Evolutionary conservation across 2,329 filamentous ascomycete genomes (phyloP).

Genomic region (Aspergillus pseudonomiae): DNA sequence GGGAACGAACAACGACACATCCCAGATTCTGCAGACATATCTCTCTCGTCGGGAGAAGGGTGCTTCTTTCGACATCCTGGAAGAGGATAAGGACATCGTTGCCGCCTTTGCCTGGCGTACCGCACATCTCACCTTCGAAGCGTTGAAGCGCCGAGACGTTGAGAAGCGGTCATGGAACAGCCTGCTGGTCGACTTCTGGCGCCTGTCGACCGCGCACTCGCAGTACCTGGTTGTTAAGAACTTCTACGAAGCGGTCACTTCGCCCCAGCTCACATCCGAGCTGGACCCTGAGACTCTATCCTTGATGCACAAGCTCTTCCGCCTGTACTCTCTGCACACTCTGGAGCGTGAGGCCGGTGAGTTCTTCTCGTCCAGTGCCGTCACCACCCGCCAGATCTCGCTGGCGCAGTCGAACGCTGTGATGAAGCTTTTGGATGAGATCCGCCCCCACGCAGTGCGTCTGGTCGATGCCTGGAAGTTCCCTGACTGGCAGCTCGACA

Average conservation of each 20-base stretch:
- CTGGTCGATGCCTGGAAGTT: conserved; percentile 77
- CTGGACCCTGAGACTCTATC: conserved; percentile 61
- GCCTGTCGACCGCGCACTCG: conserved; percentile 72
- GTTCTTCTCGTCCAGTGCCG: conserved; percentile 71
- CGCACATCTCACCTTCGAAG: conserved; percentile 74
- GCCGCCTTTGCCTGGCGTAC: conserved; percentile 76
- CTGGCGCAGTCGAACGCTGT: conserved; percentile 68
- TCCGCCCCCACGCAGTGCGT: conserved; percentile 71
- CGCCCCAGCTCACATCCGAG: conserved; percentile 53
- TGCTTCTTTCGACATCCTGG: conserved; percentile 74
- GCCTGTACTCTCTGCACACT: conserved; percentile 66
- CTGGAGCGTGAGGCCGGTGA: conserved; percentile 71
- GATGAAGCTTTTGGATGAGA: conserved; percentile 70
- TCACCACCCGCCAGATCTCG: conserved; percentile 72
- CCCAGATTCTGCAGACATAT: conserved; percentile 66
- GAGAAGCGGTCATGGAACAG: conserved; percentile 79
- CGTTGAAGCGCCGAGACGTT: conserved; percentile 71
- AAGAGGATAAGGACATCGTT: conserved; percentile 70
- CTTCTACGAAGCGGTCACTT: conserved; percentile 72
- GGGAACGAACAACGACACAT: conserved; percentile 68
- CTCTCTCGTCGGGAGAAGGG: conserved; percentile 68
- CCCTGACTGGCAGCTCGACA: conserved; percentile 77
- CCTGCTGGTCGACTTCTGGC: conserved; percentile 76
- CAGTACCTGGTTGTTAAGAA: conserved; percentile 80
- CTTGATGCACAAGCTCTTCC: conserved; percentile 68